Base-by-base conservation (phyloP, 73 alveolate species). In the Tetrahymena elliotti region DNA sequence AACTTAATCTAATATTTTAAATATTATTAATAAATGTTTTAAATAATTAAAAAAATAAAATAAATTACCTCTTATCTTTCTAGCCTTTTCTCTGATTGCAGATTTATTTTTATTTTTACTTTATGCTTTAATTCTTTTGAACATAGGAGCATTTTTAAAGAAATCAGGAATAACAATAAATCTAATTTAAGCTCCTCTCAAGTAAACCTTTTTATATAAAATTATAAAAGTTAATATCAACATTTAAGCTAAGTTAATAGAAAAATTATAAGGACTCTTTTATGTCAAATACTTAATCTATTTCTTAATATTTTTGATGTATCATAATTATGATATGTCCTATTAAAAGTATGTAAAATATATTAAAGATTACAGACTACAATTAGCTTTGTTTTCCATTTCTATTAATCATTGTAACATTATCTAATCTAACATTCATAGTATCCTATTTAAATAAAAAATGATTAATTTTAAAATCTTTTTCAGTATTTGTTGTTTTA, bases 131-230 rank as follows among this genome's bases (percentile, higher is more conserved):
- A 99, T 98, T 95, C 99, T 98, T 94, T 98, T 98, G 96, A 99
- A 99, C 99, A 99, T 99, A 36, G 99, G 99, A 2, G 99, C 99
- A 96, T 99, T 98, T 96, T 99, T 99, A 35, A 99, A 97, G 99
- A 99, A 98, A 94, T 99, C 99, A 8, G 99, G 99, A 41, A 99
- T 98, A 39, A 99, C 98, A 52, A 99, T 98, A 97, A 99, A 99
- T 95, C 99, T 97, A 93, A 99, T 98, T 96, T 99, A 98, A 84
- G 99, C 97, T 52, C 99, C 99, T 97, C 99, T 97, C 84, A 99
- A 95, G 96, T 98, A 99, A 33, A 99, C 99, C 96, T 98, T 96
- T 84, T 98, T 99, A 92, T 98, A 95, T 83, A 36, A 84, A 84
- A 68, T 27, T 68, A 6, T 27, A 68, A 68, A 6, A 24, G 10